A percentile compares a stretch with the other conserved stretches of the same genome.
Conservation (phyloP, 768 basidiomycete species). For the Paxillus involutus region DNA sequence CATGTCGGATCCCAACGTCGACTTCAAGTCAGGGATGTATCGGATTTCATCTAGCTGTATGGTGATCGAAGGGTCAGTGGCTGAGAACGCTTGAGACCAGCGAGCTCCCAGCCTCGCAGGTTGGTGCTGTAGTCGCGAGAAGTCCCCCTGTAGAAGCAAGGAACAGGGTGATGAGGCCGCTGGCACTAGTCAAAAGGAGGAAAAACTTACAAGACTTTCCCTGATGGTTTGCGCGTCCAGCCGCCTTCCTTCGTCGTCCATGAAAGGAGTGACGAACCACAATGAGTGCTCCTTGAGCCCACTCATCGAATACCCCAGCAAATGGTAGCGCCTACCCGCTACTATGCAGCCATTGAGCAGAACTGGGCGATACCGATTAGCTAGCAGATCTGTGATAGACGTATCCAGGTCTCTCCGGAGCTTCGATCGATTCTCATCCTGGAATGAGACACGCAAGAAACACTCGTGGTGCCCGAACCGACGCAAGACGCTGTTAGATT, state of each 20-base stretch:
- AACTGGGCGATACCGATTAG: conserved; percentile 32
- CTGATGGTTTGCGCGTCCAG: conserved; percentile 23
- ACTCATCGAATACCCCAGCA: conserved; percentile 55
- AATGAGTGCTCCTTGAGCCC: conserved; percentile 50
- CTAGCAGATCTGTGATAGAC: conserved; percentile 33
- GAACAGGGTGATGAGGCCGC: background rate
- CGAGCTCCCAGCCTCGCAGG: conserved; percentile 54
- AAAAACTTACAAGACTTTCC: conserved; percentile 33
- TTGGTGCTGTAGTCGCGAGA: conserved; percentile 33
- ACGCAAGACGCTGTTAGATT: conserved; percentile 38
- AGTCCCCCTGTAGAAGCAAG: conserved; percentile 35
- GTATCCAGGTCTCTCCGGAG: conserved; percentile 32
- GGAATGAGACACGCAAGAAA: conserved; percentile 49
- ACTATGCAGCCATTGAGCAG: conserved; percentile 36
- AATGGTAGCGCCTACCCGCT: conserved; percentile 44
- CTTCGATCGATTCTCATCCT: conserved; percentile 44
- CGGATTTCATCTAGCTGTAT: conserved; percentile 36
- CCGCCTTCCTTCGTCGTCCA: conserved; percentile 16
- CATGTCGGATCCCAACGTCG: conserved; percentile 34
- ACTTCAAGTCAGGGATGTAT: conserved; percentile 29
- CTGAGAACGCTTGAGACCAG: conserved; percentile 54
- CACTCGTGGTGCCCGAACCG: conserved; percentile 38
- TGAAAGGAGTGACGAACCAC: conserved; percentile 48
- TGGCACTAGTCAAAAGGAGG: background rate
- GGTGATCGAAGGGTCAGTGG: conserved; percentile 46